phyloP scores from a whole-genome alignment of 129 eudicot genomes.

The Gnaphalium uliginosum region DNA sequence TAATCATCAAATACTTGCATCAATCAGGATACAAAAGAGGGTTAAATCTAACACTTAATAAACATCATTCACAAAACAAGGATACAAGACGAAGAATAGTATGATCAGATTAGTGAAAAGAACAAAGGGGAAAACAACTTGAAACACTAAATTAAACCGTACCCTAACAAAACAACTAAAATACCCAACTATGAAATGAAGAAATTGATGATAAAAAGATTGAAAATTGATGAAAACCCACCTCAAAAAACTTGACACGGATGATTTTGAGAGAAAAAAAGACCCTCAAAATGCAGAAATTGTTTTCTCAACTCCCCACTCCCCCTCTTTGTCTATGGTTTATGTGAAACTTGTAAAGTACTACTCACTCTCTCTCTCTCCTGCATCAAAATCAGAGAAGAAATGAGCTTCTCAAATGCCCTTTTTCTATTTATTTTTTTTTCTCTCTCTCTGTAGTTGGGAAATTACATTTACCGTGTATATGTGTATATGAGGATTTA shows the following conservation, averaged over 20 bases:
- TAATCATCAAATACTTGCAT: slow-evolving; percentile 23
- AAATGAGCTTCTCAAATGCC: slow-evolving; percentile 69
- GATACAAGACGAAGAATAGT: slow-evolving; percentile 9
- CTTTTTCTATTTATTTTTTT: slow-evolving; percentile 25
- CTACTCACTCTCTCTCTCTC: slow-evolving; percentile 38
- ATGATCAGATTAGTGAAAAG: slow-evolving; percentile 7
- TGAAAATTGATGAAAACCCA: slow-evolving; percentile 32
- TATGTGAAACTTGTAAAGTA: slow-evolving; percentile 49
- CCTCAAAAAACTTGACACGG: slow-evolving; percentile 37
- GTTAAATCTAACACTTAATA: slow-evolving; percentile 9
- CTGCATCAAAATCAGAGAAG: slow-evolving; percentile 83
- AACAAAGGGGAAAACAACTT: slow-evolving; percentile 24
- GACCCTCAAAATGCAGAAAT: slow-evolving; percentile 40
- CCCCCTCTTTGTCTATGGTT: slow-evolving; percentile 24
- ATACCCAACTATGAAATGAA: slow-evolving; percentile 26
- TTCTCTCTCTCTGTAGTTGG: slow-evolving; percentile 15
- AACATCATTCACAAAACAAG: background rate
- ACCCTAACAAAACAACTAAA: slow-evolving; percentile 25
- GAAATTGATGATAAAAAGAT: slow-evolving; percentile 16
- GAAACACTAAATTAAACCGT: slow-evolving; percentile 5
- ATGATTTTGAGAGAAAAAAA: slow-evolving; percentile 38
- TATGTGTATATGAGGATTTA: background rate
- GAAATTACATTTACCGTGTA: background rate
- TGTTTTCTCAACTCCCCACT: slow-evolving; percentile 36
- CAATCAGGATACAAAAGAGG: slow-evolving; percentile 26